Conservation (phyloP, 192 early-diverging fungal genomes). For the Backusella luteola region DNA sequence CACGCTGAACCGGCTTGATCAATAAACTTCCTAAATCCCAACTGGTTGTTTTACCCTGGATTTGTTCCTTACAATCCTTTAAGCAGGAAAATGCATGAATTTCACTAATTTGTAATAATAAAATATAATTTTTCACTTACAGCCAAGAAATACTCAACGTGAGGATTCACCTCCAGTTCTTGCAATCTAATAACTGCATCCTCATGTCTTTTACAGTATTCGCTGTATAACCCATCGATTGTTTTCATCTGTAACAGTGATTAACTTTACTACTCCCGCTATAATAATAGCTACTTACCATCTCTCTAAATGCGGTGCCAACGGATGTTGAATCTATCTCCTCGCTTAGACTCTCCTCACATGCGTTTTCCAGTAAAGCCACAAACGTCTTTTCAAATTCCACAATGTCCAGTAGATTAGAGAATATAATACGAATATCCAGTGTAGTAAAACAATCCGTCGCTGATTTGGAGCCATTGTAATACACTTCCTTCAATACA, state of each 20-base stretch:
- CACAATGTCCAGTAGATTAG: slow-evolving; percentile 74
- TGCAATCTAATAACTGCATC: slow-evolving; percentile 57
- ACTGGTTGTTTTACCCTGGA: slow-evolving; percentile 70
- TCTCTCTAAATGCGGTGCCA: slow-evolving; percentile 51
- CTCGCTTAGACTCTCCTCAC: slow-evolving; percentile 19
- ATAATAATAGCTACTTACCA: slow-evolving; percentile 34
- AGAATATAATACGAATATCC: slow-evolving; percentile 73
- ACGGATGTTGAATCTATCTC: slow-evolving; percentile 10
- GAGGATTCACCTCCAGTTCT: slow-evolving; percentile 48
- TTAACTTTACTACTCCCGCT: not conserved
- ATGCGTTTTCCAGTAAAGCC: slow-evolving; percentile 57
- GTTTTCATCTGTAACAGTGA: not conserved
- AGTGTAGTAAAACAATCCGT: not conserved
- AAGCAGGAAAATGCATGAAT: slow-evolving; percentile 15
- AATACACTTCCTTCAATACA: slow-evolving; percentile 67
- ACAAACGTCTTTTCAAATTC: slow-evolving; percentile 59
- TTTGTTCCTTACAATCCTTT: slow-evolving; percentile 47
- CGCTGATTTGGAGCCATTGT: slow-evolving; percentile 36
- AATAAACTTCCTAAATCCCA: slow-evolving; percentile 90
- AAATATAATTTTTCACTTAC: slow-evolving; percentile 3
- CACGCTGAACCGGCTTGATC: slow-evolving; percentile 93
- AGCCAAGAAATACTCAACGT: slow-evolving; percentile 37
- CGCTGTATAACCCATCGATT: slow-evolving; percentile 45
- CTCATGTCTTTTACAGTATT: slow-evolving; percentile 77
- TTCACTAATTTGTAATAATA: not conserved